Evolutionary conservation across 768 basidiomycete genomes (phyloP).

Genomic region (Trametes meyenii): DNA sequence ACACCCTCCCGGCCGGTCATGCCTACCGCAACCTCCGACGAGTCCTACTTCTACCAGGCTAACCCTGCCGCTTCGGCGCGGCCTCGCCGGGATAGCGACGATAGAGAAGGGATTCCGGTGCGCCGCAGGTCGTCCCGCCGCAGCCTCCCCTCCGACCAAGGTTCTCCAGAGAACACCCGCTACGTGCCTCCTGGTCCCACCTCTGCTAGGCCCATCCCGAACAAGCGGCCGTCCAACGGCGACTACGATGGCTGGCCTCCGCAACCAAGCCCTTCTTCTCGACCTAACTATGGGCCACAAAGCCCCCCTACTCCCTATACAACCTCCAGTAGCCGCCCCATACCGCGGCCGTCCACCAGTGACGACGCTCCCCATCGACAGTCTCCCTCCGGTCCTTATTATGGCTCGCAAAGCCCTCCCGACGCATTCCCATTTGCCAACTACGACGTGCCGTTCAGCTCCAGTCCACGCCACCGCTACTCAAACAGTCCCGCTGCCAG

Average conservation of each 20-base stretch:
- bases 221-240: slow-evolving; percentile 17
- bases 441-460: slow-evolving; percentile 14
- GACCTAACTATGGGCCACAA: slow-evolving; percentile 14
- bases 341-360: slow-evolving; percentile 9
- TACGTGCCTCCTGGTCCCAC: slow-evolving; percentile 9
- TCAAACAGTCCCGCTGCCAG: slow-evolving; percentile 1
- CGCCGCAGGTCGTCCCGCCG: slow-evolving; percentile 18
- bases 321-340: slow-evolving; percentile 15
- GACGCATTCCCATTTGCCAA: slow-evolving; percentile 18
- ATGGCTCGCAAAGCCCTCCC: slow-evolving; percentile 19
- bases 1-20: slow-evolving; percentile 13
- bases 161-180: slow-evolving; percentile 22
- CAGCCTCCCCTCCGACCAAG: slow-evolving; percentile 15
- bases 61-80: slow-evolving; percentile 1
- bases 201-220: slow-evolving; percentile 20
- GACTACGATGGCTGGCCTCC: slow-evolving; percentile 12
- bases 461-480: slow-evolving; percentile 12
- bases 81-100: slow-evolving; percentile 12
- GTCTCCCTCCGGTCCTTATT: slow-evolving; percentile 13
- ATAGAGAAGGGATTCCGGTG: slow-evolving; percentile 20
- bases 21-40: slow-evolving; percentile 12
- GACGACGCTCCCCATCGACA: slow-evolving; percentile 19
- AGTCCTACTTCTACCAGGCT: slow-evolving; percentile 15
- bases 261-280: slow-evolving; percentile 4
- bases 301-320: background rate